Evolutionary conservation across 164 flowering plant genomes (phyloP), one percentile per base, ranked within the genome.

Genomic region (Dillenia suffruticosa): DNA sequence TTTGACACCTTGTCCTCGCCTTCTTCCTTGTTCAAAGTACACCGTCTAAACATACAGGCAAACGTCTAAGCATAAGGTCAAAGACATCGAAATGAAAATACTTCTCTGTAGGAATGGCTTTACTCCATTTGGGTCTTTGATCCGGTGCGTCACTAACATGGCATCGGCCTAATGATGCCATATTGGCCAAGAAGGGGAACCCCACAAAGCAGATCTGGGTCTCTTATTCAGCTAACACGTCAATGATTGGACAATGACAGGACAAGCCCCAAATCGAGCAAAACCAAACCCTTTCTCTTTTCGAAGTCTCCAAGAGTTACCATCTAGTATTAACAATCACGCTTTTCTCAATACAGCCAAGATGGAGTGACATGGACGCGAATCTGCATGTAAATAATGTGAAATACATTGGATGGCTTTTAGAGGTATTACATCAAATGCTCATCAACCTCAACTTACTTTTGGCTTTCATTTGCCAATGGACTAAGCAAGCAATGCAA

Each of bases 311-410:
- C 22, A 19, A 1, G 5, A 9, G 22, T 9, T 15, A 54, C 2
- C 12, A 55, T n/a, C 8, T 8, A n/a, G 19, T n/a, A 48, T 9
- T n/a, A 17, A 24, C 40, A 12, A 9, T 40, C 24, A 11, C 19
- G 60, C 26, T 57, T 15, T 12, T 19, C 52, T 46, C 19, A 26
- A 26, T 63, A 16, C 84, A 89, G 96, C 92, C 96, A 16, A 79
- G 92, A 76, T 85, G 96, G 90, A 86, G 76, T 54, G 96, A 89
- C 61, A 81, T 89, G 84, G 96, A 89, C 64, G 82, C 78, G 52
- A 89, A 89, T 66, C 92, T 85, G 66, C 96, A 89, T 65, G 90
- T 87, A 14, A 89, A 89, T 74, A 89, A 89, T 72, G 91, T 89
- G 58, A 90, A 86, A 58, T 87, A 89, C 82, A 85, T 89, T 13